phyloP scores from a whole-genome alignment of 2,329 filamentous ascomycete genomes.

The Pyricularia sp. region DNA sequence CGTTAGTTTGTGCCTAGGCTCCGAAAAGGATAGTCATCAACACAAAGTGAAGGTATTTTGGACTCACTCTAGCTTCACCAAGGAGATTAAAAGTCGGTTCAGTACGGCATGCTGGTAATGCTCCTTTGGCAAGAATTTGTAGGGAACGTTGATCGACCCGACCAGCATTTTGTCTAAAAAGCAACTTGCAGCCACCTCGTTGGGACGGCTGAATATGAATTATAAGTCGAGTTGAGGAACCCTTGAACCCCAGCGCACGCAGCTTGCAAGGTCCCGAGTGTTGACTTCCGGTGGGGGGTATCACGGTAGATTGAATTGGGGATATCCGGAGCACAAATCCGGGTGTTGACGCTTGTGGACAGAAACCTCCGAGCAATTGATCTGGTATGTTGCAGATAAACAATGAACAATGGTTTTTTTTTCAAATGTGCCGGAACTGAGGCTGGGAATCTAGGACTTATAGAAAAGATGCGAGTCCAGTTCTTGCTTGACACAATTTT shows the following conservation, averaged over 20 bases:
- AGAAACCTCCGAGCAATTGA: background rate
- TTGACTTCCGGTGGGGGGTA: background rate
- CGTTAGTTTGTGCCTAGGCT: background rate
- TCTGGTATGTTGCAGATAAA: background rate
- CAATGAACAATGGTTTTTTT: background rate
- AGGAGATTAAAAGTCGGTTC: background rate
- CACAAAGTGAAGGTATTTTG: background rate
- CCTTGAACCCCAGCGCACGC: background rate
- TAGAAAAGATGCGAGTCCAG: background rate
- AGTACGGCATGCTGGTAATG: background rate
- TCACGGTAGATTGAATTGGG: slow-evolving; percentile 2
- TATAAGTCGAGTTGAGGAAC: background rate
- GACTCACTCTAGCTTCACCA: background rate
- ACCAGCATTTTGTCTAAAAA: background rate
- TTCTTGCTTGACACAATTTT: background rate
- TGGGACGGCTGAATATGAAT: background rate
- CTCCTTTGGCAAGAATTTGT: background rate
- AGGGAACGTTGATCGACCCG: background rate
- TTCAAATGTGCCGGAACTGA: background rate
- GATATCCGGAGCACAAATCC: slow-evolving; percentile 3
- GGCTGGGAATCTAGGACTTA: background rate
- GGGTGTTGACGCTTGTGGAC: background rate
- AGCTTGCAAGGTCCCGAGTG: background rate
- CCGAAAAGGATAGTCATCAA: background rate
- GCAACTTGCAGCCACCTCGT: background rate